phyloP scores from a whole-genome alignment of 805 yeast species.

The Kodamaea neixiangensis region DNA sequence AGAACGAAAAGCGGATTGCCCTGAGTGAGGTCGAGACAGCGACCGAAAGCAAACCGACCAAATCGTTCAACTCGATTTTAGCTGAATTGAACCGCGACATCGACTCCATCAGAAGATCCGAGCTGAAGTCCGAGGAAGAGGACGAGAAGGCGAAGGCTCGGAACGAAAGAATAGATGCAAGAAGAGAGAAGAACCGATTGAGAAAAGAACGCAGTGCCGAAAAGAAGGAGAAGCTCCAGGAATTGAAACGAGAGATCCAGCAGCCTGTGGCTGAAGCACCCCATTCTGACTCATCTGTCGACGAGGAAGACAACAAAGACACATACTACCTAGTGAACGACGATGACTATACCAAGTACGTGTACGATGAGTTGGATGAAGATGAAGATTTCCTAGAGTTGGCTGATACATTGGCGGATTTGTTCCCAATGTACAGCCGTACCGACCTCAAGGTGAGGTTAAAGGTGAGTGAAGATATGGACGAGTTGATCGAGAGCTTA shows the following conservation, averaged over 20 bases:
- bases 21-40: neutral
- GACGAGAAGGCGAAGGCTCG: neutral
- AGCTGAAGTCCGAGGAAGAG: neutral
- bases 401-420: conserved; percentile 26
- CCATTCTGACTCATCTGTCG: neutral
- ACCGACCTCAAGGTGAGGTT: conserved; percentile 30
- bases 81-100: conserved; percentile 7
- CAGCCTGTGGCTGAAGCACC: neutral
- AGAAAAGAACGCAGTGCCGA: neutral
- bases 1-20: neutral
- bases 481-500: conserved; percentile 28
- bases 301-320: conserved; percentile 7
- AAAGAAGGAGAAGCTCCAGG: neutral
- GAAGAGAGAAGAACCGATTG: neutral
- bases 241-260: neutral
- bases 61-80: neutral
- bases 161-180: neutral
- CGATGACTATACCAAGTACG: conserved; percentile 13
- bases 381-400: conserved; percentile 15
- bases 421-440: conserved; percentile 28
- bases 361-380: conserved; percentile 18
- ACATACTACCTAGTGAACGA: conserved; percentile 10
- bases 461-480: conserved; percentile 23
- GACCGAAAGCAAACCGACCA: neutral
- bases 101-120: neutral